Evolutionary conservation across 2,329 filamentous ascomycete genomes (phyloP).

Genomic region (Gyromitra esculenta): DNA sequence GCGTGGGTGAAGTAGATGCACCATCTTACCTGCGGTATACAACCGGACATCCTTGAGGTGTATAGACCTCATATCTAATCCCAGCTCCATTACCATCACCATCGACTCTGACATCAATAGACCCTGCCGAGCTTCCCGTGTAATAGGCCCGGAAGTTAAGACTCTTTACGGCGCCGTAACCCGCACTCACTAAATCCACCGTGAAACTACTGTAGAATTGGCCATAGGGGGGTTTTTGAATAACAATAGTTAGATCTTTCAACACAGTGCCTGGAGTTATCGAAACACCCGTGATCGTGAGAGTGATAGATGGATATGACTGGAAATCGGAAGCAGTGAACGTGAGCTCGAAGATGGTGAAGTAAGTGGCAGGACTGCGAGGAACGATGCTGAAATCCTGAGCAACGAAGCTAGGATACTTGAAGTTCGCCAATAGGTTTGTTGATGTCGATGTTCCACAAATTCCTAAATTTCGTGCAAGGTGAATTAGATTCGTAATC

Average conservation of each 20-base stretch:
- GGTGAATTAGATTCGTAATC: not conserved
- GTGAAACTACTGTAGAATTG: conserved; percentile 12
- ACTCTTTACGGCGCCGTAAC: conserved; percentile 15
- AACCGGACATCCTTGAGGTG: conserved; percentile 38
- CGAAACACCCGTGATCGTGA: conserved; percentile 31
- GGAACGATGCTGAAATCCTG: conserved; percentile 24
- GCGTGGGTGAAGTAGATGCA: not conserved
- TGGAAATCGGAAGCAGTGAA: conserved; percentile 38
- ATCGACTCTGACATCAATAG: conserved; percentile 42
- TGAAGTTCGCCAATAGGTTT: conserved; percentile 76
- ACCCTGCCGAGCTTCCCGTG: conserved; percentile 34
- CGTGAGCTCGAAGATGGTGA: conserved; percentile 39
- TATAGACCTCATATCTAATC: conserved; percentile 42
- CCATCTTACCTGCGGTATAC: conserved; percentile 55
- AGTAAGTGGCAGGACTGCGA: conserved; percentile 25
- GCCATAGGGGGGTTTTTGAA: conserved; percentile 31
- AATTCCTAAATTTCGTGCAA: conserved; percentile 2
- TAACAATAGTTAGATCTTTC: conserved; percentile 7
- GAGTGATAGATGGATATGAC: conserved; percentile 21
- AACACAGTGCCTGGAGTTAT: not conserved
- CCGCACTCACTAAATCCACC: conserved; percentile 21
- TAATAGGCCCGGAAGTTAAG: conserved; percentile 32
- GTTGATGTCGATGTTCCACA: conserved; percentile 77
- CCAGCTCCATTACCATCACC: conserved; percentile 29
- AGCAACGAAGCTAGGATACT: conserved; percentile 80